phyloP scores from a whole-genome alignment of 305 asterid species.

The Fraxinus greggii region DNA sequence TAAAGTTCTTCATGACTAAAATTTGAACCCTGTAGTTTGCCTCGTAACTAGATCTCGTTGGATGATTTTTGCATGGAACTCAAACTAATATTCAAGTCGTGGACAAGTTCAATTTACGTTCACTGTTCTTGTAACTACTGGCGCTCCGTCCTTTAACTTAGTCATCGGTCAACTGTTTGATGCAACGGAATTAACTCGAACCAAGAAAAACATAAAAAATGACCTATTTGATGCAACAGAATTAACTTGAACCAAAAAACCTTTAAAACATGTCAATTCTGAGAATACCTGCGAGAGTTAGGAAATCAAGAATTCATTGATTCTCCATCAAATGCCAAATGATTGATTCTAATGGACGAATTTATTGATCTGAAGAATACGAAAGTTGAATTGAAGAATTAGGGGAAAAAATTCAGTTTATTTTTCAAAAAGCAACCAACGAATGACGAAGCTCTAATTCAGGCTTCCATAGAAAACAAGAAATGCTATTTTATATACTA shows the following conservation, averaged over 20 bases:
- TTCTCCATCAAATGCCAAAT: neutral
- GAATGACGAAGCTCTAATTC: neutral
- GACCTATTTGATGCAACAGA: neutral
- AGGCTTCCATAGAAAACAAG: neutral
- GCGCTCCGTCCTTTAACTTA: constrained; percentile 9
- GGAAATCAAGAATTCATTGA: neutral
- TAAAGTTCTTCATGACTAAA: constrained; percentile 24
- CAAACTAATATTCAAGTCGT: constrained; percentile 5
- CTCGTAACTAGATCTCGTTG: neutral
- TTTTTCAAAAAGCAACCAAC: neutral
- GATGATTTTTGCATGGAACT: constrained; percentile 3
- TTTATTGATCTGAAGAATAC: neutral
- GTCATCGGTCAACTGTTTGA: neutral
- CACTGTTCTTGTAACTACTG: neutral
- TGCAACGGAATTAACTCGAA: neutral
- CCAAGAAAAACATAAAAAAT: neutral
- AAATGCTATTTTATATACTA: neutral
- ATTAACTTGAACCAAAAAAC: neutral
- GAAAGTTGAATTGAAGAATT: neutral
- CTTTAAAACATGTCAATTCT: neutral
- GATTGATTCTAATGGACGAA: neutral
- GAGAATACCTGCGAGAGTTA: neutral
- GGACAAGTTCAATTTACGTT: neutral
- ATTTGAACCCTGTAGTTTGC: constrained; percentile 21
- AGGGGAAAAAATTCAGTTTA: neutral